phyloP scores from a whole-genome alignment of 129 eudicot species.

The Logfia minima region DNA sequence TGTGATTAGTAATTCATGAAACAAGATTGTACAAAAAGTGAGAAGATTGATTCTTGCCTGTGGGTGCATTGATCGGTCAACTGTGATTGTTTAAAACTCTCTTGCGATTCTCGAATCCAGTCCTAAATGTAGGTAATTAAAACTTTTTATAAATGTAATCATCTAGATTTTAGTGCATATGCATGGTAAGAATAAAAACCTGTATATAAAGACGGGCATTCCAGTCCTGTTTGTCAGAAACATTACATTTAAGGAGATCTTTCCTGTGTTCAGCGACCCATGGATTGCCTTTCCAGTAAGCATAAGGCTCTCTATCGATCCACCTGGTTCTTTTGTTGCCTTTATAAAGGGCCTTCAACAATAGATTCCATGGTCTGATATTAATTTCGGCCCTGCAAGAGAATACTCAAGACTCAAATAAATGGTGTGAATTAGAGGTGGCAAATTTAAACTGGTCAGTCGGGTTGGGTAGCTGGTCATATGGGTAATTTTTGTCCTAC shows the following conservation, averaged over 20 bases:
- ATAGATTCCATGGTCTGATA: constrained; percentile 75
- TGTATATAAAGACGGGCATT: constrained; percentile 65
- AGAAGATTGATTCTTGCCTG: constrained; percentile 33
- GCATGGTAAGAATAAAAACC: constrained; percentile 34
- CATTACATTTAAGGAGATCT: constrained; percentile 79
- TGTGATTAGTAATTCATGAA: not conserved
- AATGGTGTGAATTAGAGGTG: not conserved
- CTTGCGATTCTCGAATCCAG: constrained; percentile 54
- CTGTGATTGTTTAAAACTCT: constrained; percentile 66
- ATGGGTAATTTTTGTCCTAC: no score
- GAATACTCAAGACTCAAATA: not conserved
- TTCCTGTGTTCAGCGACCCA: constrained; percentile 58
- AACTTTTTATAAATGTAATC: not conserved
- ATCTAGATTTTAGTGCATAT: not conserved
- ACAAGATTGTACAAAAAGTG: not conserved
- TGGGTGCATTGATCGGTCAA: constrained; percentile 66
- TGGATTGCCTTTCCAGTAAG: constrained; percentile 95
- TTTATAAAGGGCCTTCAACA: constrained; percentile 54
- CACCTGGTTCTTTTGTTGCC: constrained; percentile 61
- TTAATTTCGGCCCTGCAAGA: constrained; percentile 70
- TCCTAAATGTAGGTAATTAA: constrained; percentile 39
- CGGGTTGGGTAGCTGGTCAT: not conserved
- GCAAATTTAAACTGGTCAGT: not conserved
- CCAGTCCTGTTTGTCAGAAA: constrained; percentile 74
- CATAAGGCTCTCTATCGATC: constrained; percentile 77